These are phyloP conservation scores for Fusarium sp. DNA, from an alignment of 2,329 filamentous ascomycete genomes.

Conservation along the genomic window DNA sequence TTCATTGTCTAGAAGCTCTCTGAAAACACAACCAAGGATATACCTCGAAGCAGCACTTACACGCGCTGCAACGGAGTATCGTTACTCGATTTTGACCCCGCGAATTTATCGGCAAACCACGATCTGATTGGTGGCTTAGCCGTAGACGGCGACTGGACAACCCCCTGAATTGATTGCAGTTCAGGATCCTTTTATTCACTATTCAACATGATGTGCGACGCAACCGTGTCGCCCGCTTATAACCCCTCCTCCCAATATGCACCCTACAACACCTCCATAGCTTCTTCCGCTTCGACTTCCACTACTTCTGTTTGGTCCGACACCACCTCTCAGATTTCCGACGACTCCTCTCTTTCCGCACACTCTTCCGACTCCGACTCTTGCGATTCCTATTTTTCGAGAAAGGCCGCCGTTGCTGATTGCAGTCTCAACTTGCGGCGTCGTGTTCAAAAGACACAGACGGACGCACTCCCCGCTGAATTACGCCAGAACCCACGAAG, in stretches of 20 bases:
- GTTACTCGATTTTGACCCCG: constrained; percentile 48
- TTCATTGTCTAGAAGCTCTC: constrained; percentile 54
- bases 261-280: constrained; percentile 75
- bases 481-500: constrained; percentile 72
- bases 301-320: constrained; percentile 82
- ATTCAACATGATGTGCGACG: constrained; percentile 67
- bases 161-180: constrained; percentile 45
- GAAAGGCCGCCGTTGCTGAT: constrained; percentile 36
- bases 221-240: constrained; percentile 62
- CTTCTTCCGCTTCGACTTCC: constrained; percentile 79
- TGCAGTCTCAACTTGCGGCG: constrained; percentile 37
- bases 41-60: constrained; percentile 48
- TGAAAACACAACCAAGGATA: constrained; percentile 53
- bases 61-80: constrained; percentile 55
- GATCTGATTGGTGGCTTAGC: constrained; percentile 60
- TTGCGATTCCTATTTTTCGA: constrained; percentile 54
- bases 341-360: constrained; percentile 71
- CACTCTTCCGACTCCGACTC: constrained; percentile 65
- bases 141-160: constrained; percentile 65
- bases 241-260: constrained; percentile 57
- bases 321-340: constrained; percentile 73
- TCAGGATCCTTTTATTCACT: constrained; percentile 43
- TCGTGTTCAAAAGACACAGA: constrained; percentile 41
- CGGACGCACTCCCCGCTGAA: constrained; percentile 63
- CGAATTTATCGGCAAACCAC: constrained; percentile 50